Evolutionary conservation across 2,329 filamentous ascomycete genomes (phyloP).

Genomic region (Teratosphaeria viscida): DNA sequence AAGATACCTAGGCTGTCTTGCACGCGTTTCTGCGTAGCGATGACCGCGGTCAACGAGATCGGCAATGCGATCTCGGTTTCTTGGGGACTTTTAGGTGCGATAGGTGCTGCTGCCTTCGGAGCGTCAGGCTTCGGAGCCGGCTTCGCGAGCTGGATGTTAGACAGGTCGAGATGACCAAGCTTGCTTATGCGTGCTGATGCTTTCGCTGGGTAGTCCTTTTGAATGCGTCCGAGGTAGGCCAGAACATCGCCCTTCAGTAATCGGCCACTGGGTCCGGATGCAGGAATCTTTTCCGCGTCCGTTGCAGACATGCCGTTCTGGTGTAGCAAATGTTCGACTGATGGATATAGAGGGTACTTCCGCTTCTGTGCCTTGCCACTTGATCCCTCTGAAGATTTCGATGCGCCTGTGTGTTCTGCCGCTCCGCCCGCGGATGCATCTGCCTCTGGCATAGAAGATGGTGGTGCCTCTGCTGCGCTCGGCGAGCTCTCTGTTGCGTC

Average conservation of each 20-base stretch:
- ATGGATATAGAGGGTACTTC: slow-evolving; percentile 67
- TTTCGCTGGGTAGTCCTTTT: slow-evolving; percentile 58
- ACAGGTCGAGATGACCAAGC: slow-evolving; percentile 77
- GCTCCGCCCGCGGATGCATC: slow-evolving; percentile 1
- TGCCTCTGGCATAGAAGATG: slow-evolving; percentile 16
- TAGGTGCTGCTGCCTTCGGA: slow-evolving; percentile 33
- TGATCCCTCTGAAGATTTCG: neutral
- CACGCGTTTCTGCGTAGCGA: slow-evolving; percentile 72
- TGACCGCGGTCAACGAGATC: slow-evolving; percentile 67
- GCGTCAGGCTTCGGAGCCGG: slow-evolving; percentile 27
- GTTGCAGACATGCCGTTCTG: slow-evolving; percentile 65
- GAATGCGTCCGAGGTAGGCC: slow-evolving; percentile 72
- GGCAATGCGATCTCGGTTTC: slow-evolving; percentile 57
- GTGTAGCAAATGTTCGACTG: slow-evolving; percentile 72
- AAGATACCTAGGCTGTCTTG: slow-evolving; percentile 66
- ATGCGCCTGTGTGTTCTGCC: slow-evolving; percentile 1
- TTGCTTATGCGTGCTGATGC: slow-evolving; percentile 63
- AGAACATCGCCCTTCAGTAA: slow-evolving; percentile 93
- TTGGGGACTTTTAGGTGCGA: slow-evolving; percentile 33
- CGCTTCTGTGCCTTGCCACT: slow-evolving; percentile 44
- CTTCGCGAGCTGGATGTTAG: slow-evolving; percentile 75
- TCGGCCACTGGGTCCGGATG: slow-evolving; percentile 77
- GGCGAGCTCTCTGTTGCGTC: slow-evolving; percentile 14
- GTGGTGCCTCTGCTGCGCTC: slow-evolving; percentile 12
- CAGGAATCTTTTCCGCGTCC: slow-evolving; percentile 70